A percentile compares a stretch with the other conserved stretches of the same genome.
Conservation (phyloP, 2,329 filamentous ascomycete genomes). For the Tolypocladium tropicale region DNA sequence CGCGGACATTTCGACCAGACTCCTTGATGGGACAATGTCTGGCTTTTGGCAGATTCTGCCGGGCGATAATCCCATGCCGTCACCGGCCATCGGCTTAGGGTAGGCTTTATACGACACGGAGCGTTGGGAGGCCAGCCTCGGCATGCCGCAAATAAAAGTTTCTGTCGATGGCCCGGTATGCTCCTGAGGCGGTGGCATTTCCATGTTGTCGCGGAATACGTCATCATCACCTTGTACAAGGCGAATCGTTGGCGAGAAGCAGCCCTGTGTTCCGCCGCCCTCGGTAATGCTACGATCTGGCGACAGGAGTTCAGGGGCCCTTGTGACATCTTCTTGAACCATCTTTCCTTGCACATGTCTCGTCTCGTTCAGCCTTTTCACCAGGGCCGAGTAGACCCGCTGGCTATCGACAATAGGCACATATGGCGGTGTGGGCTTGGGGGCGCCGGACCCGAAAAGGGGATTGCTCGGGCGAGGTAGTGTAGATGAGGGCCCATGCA, state of each 20-base stretch:
- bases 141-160: background rate
- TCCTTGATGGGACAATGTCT: constrained; percentile 12
- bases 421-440: background rate
- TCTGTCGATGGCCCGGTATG: background rate
- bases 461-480: constrained; percentile 11
- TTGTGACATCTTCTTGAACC: constrained; percentile 1
- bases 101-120: constrained; percentile 4
- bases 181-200: background rate
- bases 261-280: constrained; percentile 4
- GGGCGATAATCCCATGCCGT: constrained; percentile 5
- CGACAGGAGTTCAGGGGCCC: constrained; percentile 2
- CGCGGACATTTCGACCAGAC: constrained; percentile 31
- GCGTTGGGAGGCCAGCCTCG: background rate
- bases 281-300: constrained; percentile 8
- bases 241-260: constrained; percentile 20
- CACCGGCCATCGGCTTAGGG: constrained; percentile 4
- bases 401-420: constrained; percentile 37
- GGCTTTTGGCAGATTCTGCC: background rate
- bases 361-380: constrained; percentile 40
- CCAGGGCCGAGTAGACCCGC: constrained; percentile 53
- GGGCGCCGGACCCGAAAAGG: background rate
- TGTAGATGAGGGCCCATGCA: constrained; percentile 26
- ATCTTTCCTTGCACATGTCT: constrained; percentile 10
- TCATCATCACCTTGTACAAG: constrained; percentile 21
- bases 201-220: constrained; percentile 13